A percentile compares a stretch with the other conserved stretches of the same genome.
Evolutionary conservation across 2,329 filamentous ascomycete species (phyloP).

Genomic region (Cladosporium sphaerospermum): DNA sequence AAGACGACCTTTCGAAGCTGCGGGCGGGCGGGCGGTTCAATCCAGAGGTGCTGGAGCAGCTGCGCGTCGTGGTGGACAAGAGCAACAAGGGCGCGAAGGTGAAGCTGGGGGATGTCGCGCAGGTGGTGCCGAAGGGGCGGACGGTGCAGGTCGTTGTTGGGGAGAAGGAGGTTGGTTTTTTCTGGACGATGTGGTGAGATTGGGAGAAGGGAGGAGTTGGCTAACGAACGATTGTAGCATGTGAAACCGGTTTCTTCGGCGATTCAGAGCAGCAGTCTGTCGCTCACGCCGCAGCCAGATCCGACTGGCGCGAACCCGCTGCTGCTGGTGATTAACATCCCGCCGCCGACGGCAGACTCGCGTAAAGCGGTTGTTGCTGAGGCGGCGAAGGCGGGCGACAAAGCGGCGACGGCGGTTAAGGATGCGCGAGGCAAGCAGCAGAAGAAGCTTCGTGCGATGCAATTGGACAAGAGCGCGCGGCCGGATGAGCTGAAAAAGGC

Average conservation of each 20-base stretch:
- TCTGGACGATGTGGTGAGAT: no score
- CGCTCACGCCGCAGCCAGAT: constrained; percentile 44
- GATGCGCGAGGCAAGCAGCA: constrained; percentile 43
- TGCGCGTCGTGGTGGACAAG: constrained; percentile 55
- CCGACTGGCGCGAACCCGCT: constrained; percentile 44
- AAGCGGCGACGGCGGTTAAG: constrained; percentile 36
- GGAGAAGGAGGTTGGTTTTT: constrained; percentile 53
- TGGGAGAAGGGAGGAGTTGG: neutral
- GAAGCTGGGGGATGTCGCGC: constrained; percentile 56
- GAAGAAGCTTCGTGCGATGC: constrained; percentile 42
- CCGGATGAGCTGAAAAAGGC: constrained; percentile 47
- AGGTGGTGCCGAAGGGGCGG: constrained; percentile 60
- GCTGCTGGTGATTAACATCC: constrained; percentile 50
- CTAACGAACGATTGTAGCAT: constrained; percentile 34
- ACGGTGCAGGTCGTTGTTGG: constrained; percentile 57
- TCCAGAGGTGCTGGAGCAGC: constrained; percentile 53
- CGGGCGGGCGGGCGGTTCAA: constrained; percentile 58
- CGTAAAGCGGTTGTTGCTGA: constrained; percentile 21
- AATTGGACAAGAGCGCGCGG: constrained; percentile 36
- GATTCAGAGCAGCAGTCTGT: constrained; percentile 47
- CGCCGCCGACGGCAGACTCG: constrained; percentile 53
- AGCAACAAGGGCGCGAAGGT: constrained; percentile 41
- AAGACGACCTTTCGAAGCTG: constrained; percentile 56
- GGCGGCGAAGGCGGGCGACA: constrained; percentile 37
- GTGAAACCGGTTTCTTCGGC: constrained; percentile 49